Base-by-base conservation (phyloP, 805 yeast genomes). In the Wickerhamiella allomyrinae region DNA sequence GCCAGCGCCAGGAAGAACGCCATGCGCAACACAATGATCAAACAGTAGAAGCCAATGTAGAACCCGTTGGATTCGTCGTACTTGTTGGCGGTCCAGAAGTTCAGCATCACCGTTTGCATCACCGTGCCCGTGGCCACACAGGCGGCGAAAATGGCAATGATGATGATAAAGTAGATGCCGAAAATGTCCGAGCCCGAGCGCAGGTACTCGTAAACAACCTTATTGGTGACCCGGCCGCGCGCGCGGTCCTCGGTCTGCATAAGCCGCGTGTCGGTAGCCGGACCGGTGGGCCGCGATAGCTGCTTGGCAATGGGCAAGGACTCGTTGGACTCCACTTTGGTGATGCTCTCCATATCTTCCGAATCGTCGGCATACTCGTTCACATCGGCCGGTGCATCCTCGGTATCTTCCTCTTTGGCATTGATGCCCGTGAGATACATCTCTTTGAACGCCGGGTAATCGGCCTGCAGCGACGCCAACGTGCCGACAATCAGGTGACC, bases 11-110 rank as follows among this genome's bases (percentile, higher is more conserved):
- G 47, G 23, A 49, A 50, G 37, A 73, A 58, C 34, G 75, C 51
- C 3, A 77, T 53, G 0, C 79, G 64, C 49, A 77, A 66, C 70
- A 78, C 66, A 35, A 80, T 62, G 44, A 65, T 50, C 34, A 58
- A 62, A 46, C 75, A 78, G 40, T 59, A 63, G 36, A 83, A 51
- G 1, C 91, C 94, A 57, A 79, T 79, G 62, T 84, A 83, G 51
- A 76, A 75, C 0, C 75, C 71, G 41, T 68, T 63, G 7, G 70
- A 43, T 42, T 57, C 56, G 5, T 63, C 46, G 53, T 79, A 83
- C 55, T 70, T 74, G 40, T 65, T 46, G 15, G 66, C 68, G 5
- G 78, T 67, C 95, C 95, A 85, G 59, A 79, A 85, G 1, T 93
- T 77, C 45, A 86, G 66, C 56, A 77, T 50, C 19, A 53, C 50